Conservation (phyloP, 2,329 filamentous ascomycete genomes). For the Penicillium capsulatum region DNA sequence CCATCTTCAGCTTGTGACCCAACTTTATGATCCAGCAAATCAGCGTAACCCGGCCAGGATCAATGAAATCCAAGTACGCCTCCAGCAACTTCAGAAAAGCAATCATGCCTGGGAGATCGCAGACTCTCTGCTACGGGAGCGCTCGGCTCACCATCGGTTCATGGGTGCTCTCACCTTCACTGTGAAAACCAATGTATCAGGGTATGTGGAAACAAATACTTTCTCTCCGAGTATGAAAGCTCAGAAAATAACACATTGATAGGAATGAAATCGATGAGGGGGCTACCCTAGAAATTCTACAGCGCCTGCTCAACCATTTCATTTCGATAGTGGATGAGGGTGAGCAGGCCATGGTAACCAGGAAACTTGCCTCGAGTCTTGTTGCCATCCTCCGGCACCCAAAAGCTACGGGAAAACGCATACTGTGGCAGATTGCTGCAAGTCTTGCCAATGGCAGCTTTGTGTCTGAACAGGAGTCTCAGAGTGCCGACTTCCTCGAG, state of each 20-base stretch:
- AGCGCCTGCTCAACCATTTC: slow-evolving; percentile 42
- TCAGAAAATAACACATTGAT: not conserved
- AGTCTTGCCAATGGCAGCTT: slow-evolving; percentile 39
- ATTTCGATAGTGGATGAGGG: slow-evolving; percentile 37
- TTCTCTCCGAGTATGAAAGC: not conserved
- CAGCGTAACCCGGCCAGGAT: slow-evolving; percentile 43
- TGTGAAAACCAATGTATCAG: slow-evolving; percentile 90
- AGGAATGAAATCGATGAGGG: slow-evolving; percentile 38
- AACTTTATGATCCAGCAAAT: slow-evolving; percentile 44
- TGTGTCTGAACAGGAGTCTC: slow-evolving; percentile 32
- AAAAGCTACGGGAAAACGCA: slow-evolving; percentile 37
- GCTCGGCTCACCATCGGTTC: slow-evolving; percentile 72
- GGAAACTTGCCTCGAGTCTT: slow-evolving; percentile 46
- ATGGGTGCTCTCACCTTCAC: slow-evolving; percentile 91
- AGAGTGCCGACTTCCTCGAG: slow-evolving; percentile 27
- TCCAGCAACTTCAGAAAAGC: slow-evolving; percentile 75
- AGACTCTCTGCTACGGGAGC: slow-evolving; percentile 64
- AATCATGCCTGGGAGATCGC: slow-evolving; percentile 81
- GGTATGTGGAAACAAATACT: slow-evolving; percentile 44
- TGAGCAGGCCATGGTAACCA: slow-evolving; percentile 40
- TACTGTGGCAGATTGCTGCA: slow-evolving; percentile 35
- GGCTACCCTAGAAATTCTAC: slow-evolving; percentile 35
- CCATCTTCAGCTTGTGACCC: slow-evolving; percentile 35
- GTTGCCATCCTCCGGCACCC: slow-evolving; percentile 43
- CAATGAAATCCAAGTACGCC: slow-evolving; percentile 62